phyloP scores from a whole-genome alignment of 2,329 filamentous ascomycete genomes.

The Cadophora gregata region DNA sequence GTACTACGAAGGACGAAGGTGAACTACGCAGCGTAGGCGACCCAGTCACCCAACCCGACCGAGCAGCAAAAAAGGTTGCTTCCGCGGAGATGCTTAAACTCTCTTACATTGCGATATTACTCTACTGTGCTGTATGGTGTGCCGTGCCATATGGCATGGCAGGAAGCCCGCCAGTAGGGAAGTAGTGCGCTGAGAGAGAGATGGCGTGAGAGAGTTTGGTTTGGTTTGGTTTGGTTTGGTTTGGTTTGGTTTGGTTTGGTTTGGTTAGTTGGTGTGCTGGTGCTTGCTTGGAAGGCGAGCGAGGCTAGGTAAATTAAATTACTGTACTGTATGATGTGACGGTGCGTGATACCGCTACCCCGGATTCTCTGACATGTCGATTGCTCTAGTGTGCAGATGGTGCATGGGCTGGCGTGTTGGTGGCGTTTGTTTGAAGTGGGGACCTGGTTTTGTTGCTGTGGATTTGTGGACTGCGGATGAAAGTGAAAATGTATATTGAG shows the following conservation, averaged over 20 bases:
- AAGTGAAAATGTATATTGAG: not conserved
- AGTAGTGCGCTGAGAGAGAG: not conserved
- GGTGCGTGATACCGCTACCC: slow-evolving; percentile 31
- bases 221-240: no score
- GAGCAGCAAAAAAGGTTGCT: slow-evolving; percentile 12
- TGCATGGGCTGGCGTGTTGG: slow-evolving; percentile 9
- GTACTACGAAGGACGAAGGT: no score
- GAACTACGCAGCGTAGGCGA: no score
- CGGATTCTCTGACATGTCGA: slow-evolving; percentile 40
- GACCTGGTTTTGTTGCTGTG: not conserved
- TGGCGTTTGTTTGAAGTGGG: slow-evolving; percentile 1
- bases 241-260: no score
- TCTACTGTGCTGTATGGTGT: no score
- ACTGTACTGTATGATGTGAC: not conserved
- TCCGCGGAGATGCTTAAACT: slow-evolving; percentile 26
- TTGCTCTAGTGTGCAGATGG: slow-evolving; percentile 32
- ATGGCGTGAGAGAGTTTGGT: not conserved
- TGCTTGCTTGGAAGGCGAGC: no score
- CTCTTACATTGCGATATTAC: slow-evolving; percentile 5
- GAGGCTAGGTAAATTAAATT: no score
- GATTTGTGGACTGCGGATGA: not conserved
- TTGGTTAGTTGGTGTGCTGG: no score
- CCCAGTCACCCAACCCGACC: not conserved
- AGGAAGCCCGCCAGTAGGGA: not conserved
- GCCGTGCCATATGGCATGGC: not conserved